phyloP scores from a whole-genome alignment of 2,329 filamentous ascomycete species.

The Diaporthe ilicicola region DNA sequence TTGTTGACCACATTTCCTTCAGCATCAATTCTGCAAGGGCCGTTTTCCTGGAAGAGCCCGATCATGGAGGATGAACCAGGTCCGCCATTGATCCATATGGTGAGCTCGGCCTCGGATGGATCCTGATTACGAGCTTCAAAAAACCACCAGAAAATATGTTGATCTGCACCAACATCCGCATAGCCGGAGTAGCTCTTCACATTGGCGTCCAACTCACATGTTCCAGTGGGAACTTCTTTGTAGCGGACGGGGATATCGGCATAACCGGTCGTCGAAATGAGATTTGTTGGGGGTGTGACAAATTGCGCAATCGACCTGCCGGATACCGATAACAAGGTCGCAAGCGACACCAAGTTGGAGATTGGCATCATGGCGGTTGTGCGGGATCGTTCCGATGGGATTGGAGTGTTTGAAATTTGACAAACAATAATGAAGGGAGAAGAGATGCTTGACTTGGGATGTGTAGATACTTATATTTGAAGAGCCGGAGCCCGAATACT shows the following conservation, averaged over 20 bases:
- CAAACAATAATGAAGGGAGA: neutral
- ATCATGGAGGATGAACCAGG: slow-evolving; percentile 62
- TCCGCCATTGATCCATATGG: slow-evolving; percentile 62
- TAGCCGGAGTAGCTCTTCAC: slow-evolving; percentile 54
- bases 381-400: neutral
- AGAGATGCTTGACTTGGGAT: no score
- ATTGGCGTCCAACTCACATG: slow-evolving; percentile 52
- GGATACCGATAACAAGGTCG: neutral
- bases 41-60: slow-evolving; percentile 60
- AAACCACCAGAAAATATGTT: slow-evolving; percentile 58
- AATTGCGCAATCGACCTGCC: slow-evolving; percentile 41
- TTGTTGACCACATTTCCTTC: slow-evolving; percentile 56
- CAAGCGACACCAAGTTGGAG: neutral
- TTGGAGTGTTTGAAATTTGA: no score
- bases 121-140: slow-evolving; percentile 57
- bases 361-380: neutral
- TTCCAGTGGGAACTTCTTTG: slow-evolving; percentile 56
- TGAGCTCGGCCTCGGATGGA: slow-evolving; percentile 54
- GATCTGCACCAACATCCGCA: slow-evolving; percentile 48
- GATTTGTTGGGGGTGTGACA: slow-evolving; percentile 46
- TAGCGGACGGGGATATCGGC: slow-evolving; percentile 53
- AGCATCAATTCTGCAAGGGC: slow-evolving; percentile 51
- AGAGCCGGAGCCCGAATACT: neutral
- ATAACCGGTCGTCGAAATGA: slow-evolving; percentile 44
- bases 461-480: neutral